Evolutionary conservation across 257 asterid species (phyloP).

Genomic region (Rauvolfia tetraphylla): DNA sequence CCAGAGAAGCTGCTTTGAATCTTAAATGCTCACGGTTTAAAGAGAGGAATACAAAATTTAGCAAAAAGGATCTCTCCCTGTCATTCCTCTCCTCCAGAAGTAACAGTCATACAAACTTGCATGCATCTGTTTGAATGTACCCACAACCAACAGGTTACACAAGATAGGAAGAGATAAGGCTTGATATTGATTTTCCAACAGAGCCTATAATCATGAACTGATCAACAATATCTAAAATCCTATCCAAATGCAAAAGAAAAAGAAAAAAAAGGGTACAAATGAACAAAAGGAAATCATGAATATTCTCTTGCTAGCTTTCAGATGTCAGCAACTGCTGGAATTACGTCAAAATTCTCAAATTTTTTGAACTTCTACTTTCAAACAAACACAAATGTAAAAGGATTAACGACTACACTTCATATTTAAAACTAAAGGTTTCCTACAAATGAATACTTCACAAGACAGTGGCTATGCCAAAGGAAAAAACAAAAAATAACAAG

Average conservation of each 20-base stretch:
- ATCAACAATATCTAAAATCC: not conserved
- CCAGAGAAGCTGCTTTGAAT: not conserved
- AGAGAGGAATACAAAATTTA: not conserved
- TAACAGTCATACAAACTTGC: too few species aligned
- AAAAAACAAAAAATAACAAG: not conserved
- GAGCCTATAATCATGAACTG: not conserved
- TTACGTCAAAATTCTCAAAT: not conserved
- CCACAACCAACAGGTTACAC: not conserved
- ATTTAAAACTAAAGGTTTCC: not conserved
- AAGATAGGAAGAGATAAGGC: not conserved
- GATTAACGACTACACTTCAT: not conserved
- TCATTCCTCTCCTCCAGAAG: not conserved
- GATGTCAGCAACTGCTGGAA: not conserved
- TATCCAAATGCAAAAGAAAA: not conserved
- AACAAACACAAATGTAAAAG: not conserved
- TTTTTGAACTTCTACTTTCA: not conserved
- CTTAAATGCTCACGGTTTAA: not conserved
- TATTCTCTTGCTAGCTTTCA: not conserved
- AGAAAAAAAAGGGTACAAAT: not conserved
- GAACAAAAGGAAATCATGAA: not conserved
- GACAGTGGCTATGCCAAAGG: not conserved
- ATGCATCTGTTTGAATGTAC: not conserved
- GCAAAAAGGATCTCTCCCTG: too few species aligned
- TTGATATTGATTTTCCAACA: not conserved
- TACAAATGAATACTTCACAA: not conserved